These are phyloP conservation scores for Amylostereum areolatum DNA, from an alignment of 1,284 basidiomycete genomes.

Conservation along the genomic window DNA sequence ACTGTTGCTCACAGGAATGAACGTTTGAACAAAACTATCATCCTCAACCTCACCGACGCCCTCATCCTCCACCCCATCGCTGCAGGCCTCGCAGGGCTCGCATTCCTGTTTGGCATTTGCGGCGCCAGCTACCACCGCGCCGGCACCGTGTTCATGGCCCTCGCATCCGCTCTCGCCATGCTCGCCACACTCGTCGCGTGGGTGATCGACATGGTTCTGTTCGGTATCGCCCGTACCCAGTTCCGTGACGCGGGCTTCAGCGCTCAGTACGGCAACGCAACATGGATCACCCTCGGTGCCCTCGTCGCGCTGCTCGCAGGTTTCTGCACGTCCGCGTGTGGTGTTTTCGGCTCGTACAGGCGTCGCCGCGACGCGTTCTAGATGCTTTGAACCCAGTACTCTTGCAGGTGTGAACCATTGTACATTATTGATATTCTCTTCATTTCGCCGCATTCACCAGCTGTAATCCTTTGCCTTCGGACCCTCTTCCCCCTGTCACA, in stretches of 20 bases:
- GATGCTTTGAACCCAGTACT: too few species aligned
- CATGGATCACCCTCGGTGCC: constrained; percentile 73
- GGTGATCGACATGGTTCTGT: constrained; percentile 76
- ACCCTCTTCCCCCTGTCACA: too few species aligned
- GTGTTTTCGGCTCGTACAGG: constrained; percentile 64
- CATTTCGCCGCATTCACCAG: too few species aligned
- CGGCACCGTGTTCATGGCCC: constrained; percentile 72
- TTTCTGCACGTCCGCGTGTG: constrained; percentile 61
- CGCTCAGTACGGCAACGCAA: constrained; percentile 69
- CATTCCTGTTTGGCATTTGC: constrained; percentile 69
- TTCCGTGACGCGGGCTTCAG: constrained; percentile 43
- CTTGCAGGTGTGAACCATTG: too few species aligned
- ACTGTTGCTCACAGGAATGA: constrained; percentile 19
- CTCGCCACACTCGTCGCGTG: constrained; percentile 63
- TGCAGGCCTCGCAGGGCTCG: constrained; percentile 64
- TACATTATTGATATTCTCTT: too few species aligned
- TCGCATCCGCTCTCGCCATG: constrained; percentile 57
- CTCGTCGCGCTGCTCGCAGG: constrained; percentile 58
- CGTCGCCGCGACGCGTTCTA: constrained; percentile 18
- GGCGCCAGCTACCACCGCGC: constrained; percentile 56
- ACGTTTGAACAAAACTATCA: constrained; percentile 41
- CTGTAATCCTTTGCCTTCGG: too few species aligned
- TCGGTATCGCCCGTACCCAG: constrained; percentile 59
- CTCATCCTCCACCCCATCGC: constrained; percentile 77
- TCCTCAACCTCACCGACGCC: constrained; percentile 65